Percentiles rank a stretch among this genome's conserved stretches.
phyloP scores from a whole-genome alignment of 768 basidiomycete species.

The Mycena haematopus region DNA sequence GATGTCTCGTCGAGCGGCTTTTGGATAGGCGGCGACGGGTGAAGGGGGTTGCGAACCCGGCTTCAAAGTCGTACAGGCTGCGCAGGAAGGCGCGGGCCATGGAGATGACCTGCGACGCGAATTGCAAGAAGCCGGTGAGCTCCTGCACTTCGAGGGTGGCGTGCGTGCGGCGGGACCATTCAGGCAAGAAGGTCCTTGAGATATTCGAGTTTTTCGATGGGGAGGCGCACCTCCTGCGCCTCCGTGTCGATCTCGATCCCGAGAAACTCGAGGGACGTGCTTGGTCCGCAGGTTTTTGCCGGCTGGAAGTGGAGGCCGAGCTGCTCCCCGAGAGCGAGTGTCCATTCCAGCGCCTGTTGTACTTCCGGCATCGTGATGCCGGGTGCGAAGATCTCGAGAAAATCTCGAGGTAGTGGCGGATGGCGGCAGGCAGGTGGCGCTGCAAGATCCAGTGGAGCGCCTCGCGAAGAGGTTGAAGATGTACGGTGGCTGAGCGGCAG shows the following conservation, averaged over 20 bases:
- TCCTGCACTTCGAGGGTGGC: slow-evolving; percentile 23
- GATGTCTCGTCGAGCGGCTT: slow-evolving; percentile 25
- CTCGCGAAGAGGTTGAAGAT: no score
- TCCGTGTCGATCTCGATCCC: background rate
- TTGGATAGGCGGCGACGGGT: no score
- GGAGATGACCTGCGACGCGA: slow-evolving; percentile 27
- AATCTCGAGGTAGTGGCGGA: background rate
- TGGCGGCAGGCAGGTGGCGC: background rate
- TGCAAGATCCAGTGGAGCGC: background rate
- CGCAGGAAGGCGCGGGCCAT: slow-evolving; percentile 22
- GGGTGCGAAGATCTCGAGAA: background rate
- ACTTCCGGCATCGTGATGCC: background rate
- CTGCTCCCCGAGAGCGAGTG: background rate
- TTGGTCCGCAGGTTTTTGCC: background rate
- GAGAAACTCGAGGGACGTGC: background rate
- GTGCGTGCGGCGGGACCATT: background rate
- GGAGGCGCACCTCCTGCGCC: background rate
- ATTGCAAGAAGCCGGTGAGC: slow-evolving; percentile 27
- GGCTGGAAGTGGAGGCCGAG: background rate
- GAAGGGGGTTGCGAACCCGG: no score
- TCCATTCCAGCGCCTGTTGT: background rate
- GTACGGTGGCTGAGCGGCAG: background rate
- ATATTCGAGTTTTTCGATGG: background rate
- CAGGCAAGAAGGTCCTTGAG: background rate
- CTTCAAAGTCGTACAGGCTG: slow-evolving; percentile 5